Evolutionary conservation across 805 yeast genomes (phyloP).

Genomic region (Yarrowia alimentaria): DNA sequence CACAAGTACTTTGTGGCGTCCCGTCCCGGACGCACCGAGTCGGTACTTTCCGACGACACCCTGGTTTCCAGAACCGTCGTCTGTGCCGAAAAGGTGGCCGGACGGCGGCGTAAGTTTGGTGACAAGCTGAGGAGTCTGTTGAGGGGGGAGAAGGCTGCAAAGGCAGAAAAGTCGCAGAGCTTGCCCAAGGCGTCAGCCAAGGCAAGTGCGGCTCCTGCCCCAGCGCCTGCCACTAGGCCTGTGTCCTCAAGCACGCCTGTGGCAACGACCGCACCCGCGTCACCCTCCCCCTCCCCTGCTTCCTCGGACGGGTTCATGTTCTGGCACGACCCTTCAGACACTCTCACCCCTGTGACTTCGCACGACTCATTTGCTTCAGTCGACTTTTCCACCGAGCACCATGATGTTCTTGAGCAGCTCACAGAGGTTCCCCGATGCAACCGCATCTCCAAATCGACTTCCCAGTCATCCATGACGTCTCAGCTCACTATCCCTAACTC

Average conservation of each 20-base stretch:
- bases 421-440: slow-evolving; percentile 24
- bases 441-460: slow-evolving; percentile 24
- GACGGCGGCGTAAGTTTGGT: slow-evolving; percentile 27
- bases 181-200: slow-evolving; percentile 2
- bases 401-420: slow-evolving; percentile 22
- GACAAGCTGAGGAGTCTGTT: slow-evolving; percentile 27
- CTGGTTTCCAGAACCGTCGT: slow-evolving; percentile 22
- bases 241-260: neutral
- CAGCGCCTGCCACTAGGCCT: no score
- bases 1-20: slow-evolving; percentile 27
- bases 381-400: slow-evolving; percentile 10
- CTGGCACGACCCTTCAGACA: slow-evolving; percentile 28
- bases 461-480: slow-evolving; percentile 25
- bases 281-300: slow-evolving; percentile 23
- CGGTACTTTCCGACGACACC: slow-evolving; percentile 24
- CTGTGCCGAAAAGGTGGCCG: slow-evolving; percentile 26
- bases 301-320: slow-evolving; percentile 26
- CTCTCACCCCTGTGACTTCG: slow-evolving; percentile 20
- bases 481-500: slow-evolving; percentile 28
- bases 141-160: slow-evolving; percentile 18
- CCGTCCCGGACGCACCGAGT: slow-evolving; percentile 19
- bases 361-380: slow-evolving; percentile 18
- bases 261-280: neutral
- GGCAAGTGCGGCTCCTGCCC: neutral
- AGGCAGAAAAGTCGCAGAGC: no score